Percentiles rank a stretch among this genome's conserved stretches.
phyloP scores from a whole-genome alignment of 257 asterid genomes.

The Solanum infundibuliforme region DNA sequence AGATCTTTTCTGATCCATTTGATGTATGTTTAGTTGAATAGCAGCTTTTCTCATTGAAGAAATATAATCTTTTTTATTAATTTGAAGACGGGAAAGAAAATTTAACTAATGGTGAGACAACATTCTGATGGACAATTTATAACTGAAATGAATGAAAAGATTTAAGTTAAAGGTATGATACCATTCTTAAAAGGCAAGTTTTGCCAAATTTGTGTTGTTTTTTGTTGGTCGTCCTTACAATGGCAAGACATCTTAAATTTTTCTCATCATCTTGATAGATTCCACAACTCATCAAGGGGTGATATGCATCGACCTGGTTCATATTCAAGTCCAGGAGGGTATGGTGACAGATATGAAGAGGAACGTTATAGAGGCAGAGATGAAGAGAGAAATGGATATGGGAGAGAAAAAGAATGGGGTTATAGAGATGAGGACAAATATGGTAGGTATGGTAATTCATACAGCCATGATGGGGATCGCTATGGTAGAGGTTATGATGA shows the following conservation, averaged over 20 bases:
- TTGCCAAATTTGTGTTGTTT: background rate
- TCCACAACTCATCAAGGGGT: conserved; percentile 48
- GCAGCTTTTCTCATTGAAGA: background rate
- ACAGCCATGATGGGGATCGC: conserved; percentile 63
- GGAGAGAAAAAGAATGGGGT: conserved; percentile 71
- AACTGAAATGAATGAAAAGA: background rate
- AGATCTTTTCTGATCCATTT: background rate
- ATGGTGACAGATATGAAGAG: conserved; percentile 61
- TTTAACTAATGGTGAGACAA: background rate
- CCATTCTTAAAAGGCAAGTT: background rate
- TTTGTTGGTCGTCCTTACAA: background rate
- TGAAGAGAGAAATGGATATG: conserved; percentile 72
- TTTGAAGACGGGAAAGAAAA: background rate
- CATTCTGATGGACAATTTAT: background rate
- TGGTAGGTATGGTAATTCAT: conserved; percentile 56
- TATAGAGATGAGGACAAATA: conserved; percentile 64
- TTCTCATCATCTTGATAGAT: conserved; percentile 32
- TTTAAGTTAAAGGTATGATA: background rate
- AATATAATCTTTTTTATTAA: background rate
- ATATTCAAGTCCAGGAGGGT: conserved; percentile 36
- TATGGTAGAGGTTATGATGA: conserved; percentile 64
- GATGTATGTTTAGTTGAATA: background rate
- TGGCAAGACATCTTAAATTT: background rate
- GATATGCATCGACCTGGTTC: conserved; percentile 71
- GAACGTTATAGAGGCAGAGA: conserved; percentile 66